These are phyloP conservation scores for Achaetomiella virescens DNA, from an alignment of 495 filamentous ascomycete species.

Conservation along the genomic window DNA sequence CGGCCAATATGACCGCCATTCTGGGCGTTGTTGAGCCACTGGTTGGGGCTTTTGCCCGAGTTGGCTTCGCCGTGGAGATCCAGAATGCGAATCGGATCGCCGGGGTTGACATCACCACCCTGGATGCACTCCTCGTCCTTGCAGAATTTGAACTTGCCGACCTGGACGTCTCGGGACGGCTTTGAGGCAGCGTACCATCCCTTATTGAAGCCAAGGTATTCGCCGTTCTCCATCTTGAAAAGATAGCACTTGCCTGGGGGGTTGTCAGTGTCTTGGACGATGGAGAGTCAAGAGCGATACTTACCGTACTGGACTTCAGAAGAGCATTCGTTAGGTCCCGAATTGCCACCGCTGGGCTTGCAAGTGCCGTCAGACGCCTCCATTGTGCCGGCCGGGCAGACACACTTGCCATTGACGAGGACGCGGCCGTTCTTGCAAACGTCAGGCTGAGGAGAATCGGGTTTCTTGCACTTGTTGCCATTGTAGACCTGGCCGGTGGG, in stretches of 20 bases:
- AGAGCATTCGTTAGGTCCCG: too few species aligned
- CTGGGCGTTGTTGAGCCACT: not conserved
- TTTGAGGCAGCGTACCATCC: too few species aligned
- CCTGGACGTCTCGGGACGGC: not conserved
- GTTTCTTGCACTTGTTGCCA: not conserved
- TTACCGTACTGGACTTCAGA: not conserved
- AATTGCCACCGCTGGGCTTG: not conserved
- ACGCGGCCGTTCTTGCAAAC: conserved; percentile 2
- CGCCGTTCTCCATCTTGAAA: conserved; percentile 4
- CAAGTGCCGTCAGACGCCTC: not conserved
- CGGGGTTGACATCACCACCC: not conserved
- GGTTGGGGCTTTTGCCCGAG: not conserved
- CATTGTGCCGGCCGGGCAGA: not conserved
- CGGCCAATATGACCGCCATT: not conserved
- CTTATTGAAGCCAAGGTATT: not conserved
- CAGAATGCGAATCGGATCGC: not conserved
- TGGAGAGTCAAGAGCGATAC: not conserved
- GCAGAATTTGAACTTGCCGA: conserved; percentile 5
- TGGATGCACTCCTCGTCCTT: not conserved
- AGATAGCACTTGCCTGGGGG: conserved; percentile 2
- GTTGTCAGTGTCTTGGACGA: too few species aligned
- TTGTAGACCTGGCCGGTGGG: too few species aligned
- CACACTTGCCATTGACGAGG: conserved; percentile 2
- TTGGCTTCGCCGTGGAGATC: not conserved
- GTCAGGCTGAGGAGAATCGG: too few species aligned